A percentile compares a stretch with the other conserved stretches of the same genome.
Conservation (phyloP, 2,329 filamentous ascomycete genomes). For the Xylaria arbuscula region DNA sequence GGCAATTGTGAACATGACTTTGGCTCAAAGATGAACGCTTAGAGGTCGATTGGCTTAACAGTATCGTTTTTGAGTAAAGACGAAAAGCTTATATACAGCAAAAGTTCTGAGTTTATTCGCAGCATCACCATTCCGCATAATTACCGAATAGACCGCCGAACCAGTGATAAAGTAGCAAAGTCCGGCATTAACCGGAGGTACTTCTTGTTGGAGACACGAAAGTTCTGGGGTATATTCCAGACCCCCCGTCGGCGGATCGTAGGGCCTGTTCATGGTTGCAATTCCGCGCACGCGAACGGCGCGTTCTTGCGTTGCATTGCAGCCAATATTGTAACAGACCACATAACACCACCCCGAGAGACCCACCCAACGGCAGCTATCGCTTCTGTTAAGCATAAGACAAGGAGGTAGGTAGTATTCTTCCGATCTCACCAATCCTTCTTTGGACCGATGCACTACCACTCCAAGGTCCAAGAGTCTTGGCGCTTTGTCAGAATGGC, state of each 20-base stretch:
- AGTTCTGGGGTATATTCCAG: neutral
- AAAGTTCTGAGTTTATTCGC: neutral
- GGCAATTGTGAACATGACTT: neutral
- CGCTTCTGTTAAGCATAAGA: neutral
- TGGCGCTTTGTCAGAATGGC: neutral
- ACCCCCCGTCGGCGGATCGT: neutral
- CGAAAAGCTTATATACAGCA: too few relatives aligned
- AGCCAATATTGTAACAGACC: constrained; percentile 6
- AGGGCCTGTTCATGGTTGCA: constrained; percentile 1
- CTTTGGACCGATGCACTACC: constrained; percentile 1
- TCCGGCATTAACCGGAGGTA: neutral
- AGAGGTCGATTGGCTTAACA: too few relatives aligned
- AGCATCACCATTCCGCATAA: neutral
- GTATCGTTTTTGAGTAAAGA: too few relatives aligned
- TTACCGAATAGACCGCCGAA: neutral
- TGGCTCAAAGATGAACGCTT: neutral
- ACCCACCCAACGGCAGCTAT: neutral
- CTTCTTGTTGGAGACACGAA: neutral
- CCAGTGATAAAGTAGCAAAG: neutral
- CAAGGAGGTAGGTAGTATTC: constrained; percentile 17
- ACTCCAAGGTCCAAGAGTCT: constrained; percentile 7
- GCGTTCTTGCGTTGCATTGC: constrained; percentile 6
- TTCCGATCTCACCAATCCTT: constrained; percentile 10
- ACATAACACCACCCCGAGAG: neutral
- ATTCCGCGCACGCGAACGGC: neutral